These are phyloP conservation scores for Phyllosticta citriasiana DNA, from an alignment of 2,329 filamentous ascomycete genomes.

Conservation along the genomic window DNA sequence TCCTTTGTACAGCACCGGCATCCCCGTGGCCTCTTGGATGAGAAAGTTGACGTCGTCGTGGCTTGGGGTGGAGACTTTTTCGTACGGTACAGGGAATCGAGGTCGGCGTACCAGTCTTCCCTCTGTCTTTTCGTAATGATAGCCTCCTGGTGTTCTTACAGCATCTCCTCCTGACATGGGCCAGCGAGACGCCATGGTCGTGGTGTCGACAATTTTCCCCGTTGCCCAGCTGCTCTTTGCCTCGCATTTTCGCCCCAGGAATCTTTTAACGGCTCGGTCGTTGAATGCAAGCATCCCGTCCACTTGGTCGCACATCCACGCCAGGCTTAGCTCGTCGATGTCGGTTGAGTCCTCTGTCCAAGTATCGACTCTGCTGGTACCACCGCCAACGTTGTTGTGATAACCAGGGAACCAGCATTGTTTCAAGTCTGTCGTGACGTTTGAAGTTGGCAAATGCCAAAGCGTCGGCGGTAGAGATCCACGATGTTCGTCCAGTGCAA, in stretches of 20 bases:
- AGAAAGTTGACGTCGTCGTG: neutral
- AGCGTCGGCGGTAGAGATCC: constrained; percentile 42
- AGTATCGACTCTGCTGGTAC: constrained; percentile 20
- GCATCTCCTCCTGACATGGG: neutral
- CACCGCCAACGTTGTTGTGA: constrained; percentile 44
- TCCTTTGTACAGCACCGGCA: neutral
- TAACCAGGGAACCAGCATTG: constrained; percentile 49
- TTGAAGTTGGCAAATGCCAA: constrained; percentile 35
- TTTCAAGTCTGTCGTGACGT: constrained; percentile 27
- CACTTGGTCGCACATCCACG: constrained; percentile 29
- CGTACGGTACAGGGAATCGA: neutral
- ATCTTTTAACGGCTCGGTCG: neutral
- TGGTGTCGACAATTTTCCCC: neutral
- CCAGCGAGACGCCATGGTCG: neutral
- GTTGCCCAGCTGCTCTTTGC: neutral
- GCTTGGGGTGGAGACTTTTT: neutral
- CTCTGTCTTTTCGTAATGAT: neutral
- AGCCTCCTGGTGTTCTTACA: neutral
- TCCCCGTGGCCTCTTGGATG: neutral
- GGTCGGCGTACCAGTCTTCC: neutral
- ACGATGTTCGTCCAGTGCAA: constrained; percentile 45
- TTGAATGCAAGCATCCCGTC: constrained; percentile 2
- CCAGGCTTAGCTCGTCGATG: constrained; percentile 29
- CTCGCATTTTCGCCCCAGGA: neutral
- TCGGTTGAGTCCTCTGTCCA: constrained; percentile 8